Evolutionary conservation across 1,139 yeast genomes (phyloP), one percentile per base, ranked within the genome.

Genomic region (Suhomyces maxii): DNA sequence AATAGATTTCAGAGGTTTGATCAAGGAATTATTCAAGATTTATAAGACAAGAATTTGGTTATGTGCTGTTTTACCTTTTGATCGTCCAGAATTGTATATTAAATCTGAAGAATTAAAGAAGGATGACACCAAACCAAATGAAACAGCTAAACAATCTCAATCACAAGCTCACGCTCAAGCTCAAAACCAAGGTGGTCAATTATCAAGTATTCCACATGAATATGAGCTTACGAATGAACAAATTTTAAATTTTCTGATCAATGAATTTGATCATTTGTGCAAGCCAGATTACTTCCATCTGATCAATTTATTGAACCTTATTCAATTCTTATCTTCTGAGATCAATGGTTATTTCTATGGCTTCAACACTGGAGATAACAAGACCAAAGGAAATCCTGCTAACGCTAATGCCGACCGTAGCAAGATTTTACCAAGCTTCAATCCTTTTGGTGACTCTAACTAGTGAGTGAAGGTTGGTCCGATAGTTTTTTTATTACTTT

Each of bases 11-110:
- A 78, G 99, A 58, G 95, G 88, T 39, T 78, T 95, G 60, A 95
- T 93, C 48, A 86, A 93, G 57, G 98, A 93, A 59, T 72, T 93
- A 53, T 93, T 93, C 73, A 85, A 93, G 59, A 86, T 89, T 50
- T 93, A 90, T 77, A 93, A 93, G 70, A 93, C 98, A 1, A 80
- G 99, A 61, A 93, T 93, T 58, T 95, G 99, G 99, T 80, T 91
- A 76, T 91, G 97, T 71, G 95, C 97, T 3, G 89, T 91, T 6
- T 64, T 72, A 40, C 77, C 77, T 0, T 61, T 60, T 48, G 71
- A 70, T 51, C 65, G 63, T 49, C 71, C 76, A 5, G 62, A 64
- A 38, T 57, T 68, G 40, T 69, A 66, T 44, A 61, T 57, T 31
- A 57, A 57, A 14, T 42, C 37, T 23, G 54, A 45, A 35, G 26